phyloP scores from a whole-genome alignment of 495 filamentous ascomycete genomes.

The Lophium mytilinum region DNA sequence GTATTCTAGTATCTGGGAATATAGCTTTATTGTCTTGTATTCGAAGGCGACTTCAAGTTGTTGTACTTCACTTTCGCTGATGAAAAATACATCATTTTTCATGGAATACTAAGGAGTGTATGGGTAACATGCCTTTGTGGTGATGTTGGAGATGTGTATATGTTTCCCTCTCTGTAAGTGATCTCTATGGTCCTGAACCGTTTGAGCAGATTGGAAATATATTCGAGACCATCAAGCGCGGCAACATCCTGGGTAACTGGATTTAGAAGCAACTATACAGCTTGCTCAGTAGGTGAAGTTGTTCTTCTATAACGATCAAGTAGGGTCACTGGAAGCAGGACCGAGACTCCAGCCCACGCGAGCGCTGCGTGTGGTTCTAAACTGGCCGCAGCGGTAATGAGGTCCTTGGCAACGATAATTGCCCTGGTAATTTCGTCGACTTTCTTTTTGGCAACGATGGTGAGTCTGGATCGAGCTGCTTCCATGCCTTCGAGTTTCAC shows the following conservation, averaged over 20 bases:
- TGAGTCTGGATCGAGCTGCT: neutral
- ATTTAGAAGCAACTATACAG: slow-evolving; percentile 2
- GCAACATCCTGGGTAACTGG: neutral
- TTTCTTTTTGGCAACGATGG: neutral
- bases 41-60: neutral
- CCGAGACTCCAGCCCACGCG: neutral
- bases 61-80: neutral
- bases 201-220: neutral
- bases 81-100: neutral
- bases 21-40: slow-evolving; percentile 1
- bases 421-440: neutral
- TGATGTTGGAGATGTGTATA: neutral
- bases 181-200: slow-evolving; percentile 1
- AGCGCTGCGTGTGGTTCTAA: slow-evolving; percentile 2
- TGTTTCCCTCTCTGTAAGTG: neutral
- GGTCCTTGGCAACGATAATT: neutral
- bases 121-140: neutral
- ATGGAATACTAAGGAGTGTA: neutral
- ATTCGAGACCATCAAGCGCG: neutral
- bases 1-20: slow-evolving; percentile 1
- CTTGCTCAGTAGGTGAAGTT: neutral
- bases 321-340: neutral
- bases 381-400: neutral
- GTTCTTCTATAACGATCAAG: neutral
- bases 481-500: neutral